Base-by-base conservation (phyloP, 345 rosid genomes). In the Microcos paniculata region DNA sequence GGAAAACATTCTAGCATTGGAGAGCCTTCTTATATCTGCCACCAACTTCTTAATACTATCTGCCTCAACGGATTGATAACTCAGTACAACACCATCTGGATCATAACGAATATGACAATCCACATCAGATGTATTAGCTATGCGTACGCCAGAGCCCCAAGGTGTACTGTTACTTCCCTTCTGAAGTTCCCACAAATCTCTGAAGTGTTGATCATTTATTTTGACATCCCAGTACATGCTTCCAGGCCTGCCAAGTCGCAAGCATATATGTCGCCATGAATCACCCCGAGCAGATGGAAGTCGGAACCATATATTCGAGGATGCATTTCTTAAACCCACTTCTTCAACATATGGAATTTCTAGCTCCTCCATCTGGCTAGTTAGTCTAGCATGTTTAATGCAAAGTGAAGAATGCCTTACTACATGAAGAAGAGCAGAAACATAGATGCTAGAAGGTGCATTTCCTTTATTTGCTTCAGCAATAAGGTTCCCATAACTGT, bases 171-270 rank as follows among this genome's bases (percentile, higher is more conserved):
- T 82, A 84, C 85, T 88, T 73, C 99, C 99, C 83, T 94, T 94
- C 69, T 92, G 97, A 86, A 96, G 97, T 64, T 92, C 99, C 98
- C 98, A 94, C 79, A 96, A 80, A 84, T 96, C 99, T 82, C 94
- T 90, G 79, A 96, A 96, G 83, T 96, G 97, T 73, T 90, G 97
- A 78, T 96, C 98, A 84, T 85, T 94, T 80, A 96, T 90, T 83
- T 94, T 95, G 76, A 95, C 98, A 86, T 96, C 98, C 99, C 99
- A 96, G 79, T 87, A 78, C 97, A 91, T 96, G 86, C 90, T 92
- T 89, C 98, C 99, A 71, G 98, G 97, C 80, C 93, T 91, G 63
- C 99, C 99, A 78, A 94, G 98, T 82, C 94, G 91, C 86, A 96
- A 85, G 89, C 99, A 92, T 77, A 96, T 92, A 73, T 88, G 92